Percentiles rank a stretch among this genome's conserved stretches.
These are phyloP conservation scores for Ascoidea asiatica DNA, from an alignment of 805 yeast species.

Conservation along the genomic window DNA sequence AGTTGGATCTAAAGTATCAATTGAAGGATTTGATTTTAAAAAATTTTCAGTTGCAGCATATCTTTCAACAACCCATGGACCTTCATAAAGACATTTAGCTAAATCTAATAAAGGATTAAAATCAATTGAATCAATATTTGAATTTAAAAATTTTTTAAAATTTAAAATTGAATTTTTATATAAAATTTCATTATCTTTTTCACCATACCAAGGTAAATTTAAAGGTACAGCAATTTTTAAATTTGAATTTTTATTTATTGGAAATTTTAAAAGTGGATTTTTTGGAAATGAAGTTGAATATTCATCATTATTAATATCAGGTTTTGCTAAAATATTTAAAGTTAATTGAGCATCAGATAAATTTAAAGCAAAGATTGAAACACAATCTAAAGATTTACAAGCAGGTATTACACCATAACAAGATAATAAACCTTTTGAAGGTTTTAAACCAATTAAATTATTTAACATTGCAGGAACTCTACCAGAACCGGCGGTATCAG, in stretches of 20 bases:
- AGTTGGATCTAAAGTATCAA: constrained; percentile 66
- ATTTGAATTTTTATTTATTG: constrained; percentile 30
- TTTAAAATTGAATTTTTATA: constrained; percentile 48
- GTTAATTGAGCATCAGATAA: constrained; percentile 73
- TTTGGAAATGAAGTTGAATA: constrained; percentile 68
- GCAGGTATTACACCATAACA: constrained; percentile 95
- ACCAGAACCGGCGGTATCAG: constrained; percentile 98
- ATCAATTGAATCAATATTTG: constrained; percentile 42
- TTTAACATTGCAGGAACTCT: constrained; percentile 94
- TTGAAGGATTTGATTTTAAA: constrained; percentile 57
- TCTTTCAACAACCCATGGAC: constrained; percentile 98
- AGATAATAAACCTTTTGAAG: constrained; percentile 80
- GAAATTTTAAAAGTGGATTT: constrained; percentile 47
- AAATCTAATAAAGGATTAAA: constrained; percentile 66
- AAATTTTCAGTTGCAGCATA: constrained; percentile 72
- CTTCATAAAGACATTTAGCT: constrained; percentile 85
- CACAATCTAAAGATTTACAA: constrained; percentile 88
- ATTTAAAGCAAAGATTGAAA: constrained; percentile 69
- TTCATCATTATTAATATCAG: constrained; percentile 57
- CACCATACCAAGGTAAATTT: constrained; percentile 68
- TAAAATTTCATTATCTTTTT: constrained; percentile 58
- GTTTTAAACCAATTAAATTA: constrained; percentile 85
- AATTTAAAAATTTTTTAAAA: constrained; percentile 35
- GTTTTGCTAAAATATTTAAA: constrained; percentile 57
- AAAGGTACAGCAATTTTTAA: constrained; percentile 58